A percentile compares a stretch with the other conserved stretches of the same genome.
Conservation (phyloP, 441 rosid species). For the Viola pubescens region DNA sequence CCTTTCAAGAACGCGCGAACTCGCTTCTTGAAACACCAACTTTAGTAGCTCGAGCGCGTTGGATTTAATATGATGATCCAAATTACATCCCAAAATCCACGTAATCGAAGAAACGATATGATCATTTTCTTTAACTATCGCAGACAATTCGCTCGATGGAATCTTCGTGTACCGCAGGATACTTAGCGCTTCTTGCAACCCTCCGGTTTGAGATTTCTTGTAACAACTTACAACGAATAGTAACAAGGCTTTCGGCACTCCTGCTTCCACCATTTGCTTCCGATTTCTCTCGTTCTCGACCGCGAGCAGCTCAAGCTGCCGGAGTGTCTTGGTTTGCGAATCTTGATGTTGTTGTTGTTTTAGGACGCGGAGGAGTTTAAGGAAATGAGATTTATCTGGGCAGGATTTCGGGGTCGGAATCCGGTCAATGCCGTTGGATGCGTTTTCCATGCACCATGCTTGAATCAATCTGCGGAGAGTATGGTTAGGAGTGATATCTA, state of each 20-base stretch:
- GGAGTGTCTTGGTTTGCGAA: slow-evolving; percentile 17
- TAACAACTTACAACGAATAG: slow-evolving; percentile 27
- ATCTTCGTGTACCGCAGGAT: slow-evolving; percentile 32
- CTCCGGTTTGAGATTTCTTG: slow-evolving; percentile 17
- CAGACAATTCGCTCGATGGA: slow-evolving; percentile 26
- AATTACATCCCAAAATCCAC: slow-evolving; percentile 36
- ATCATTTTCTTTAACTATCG: slow-evolving; percentile 21
- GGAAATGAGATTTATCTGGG: slow-evolving; percentile 26
- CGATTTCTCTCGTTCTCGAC: slow-evolving; percentile 43
- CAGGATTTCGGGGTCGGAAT: slow-evolving; percentile 55
- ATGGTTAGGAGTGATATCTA: slow-evolving; percentile 64
- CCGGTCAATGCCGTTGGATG: slow-evolving; percentile 39
- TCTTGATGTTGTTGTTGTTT: slow-evolving; percentile 8
- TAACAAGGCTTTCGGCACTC: slow-evolving; percentile 32
- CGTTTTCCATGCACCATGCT: slow-evolving; percentile 63
- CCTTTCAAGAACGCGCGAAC: slow-evolving; percentile 33
- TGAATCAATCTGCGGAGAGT: slow-evolving; percentile 65
- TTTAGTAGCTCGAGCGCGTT: slow-evolving; percentile 33
- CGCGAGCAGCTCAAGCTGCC: slow-evolving; percentile 34
- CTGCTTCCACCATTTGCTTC: slow-evolving; percentile 41
- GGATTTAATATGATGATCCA: slow-evolving; percentile 26
- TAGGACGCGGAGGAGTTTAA: slow-evolving; percentile 33
- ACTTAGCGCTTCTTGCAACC: slow-evolving; percentile 42
- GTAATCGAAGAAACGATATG: slow-evolving; percentile 35
- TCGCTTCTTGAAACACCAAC: slow-evolving; percentile 26